Conservation (phyloP, 2,329 filamentous ascomycete genomes). For the Sclerotinia nivalis region DNA sequence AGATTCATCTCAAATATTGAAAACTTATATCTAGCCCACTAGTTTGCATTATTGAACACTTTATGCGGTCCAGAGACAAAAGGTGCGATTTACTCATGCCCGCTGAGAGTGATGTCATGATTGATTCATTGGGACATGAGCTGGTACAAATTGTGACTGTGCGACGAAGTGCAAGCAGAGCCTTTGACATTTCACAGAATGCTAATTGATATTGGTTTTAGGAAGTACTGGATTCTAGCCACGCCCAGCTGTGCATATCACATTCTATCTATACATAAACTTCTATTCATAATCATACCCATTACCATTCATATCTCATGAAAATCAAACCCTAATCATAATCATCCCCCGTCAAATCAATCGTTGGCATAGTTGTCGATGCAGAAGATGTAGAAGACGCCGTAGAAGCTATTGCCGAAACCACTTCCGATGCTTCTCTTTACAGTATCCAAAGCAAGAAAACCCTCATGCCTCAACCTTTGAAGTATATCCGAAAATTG, state of each 20-base stretch:
- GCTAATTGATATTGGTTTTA: not conserved
- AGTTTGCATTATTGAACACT: too few relatives aligned
- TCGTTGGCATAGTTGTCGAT: not conserved
- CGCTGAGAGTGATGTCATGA: too few relatives aligned
- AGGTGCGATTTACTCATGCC: too few relatives aligned
- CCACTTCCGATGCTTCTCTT: not conserved
- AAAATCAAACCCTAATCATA: not conserved
- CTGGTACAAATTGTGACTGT: too few relatives aligned
- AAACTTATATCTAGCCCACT: too few relatives aligned
- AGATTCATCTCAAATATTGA: too few relatives aligned
- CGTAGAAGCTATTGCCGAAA: not conserved
- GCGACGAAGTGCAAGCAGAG: too few relatives aligned
- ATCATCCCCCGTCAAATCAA: not conserved
- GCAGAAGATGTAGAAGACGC: not conserved
- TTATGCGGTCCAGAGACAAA: too few relatives aligned
- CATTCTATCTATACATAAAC: not conserved
- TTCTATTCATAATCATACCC: not conserved
- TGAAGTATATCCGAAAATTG: not conserved
- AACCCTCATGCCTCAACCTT: not conserved
- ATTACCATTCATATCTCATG: not conserved
- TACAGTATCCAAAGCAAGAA: not conserved
- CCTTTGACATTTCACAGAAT: too few relatives aligned
- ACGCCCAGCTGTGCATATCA: not conserved
- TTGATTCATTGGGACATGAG: too few relatives aligned
- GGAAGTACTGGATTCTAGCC: not conserved